Evolutionary conservation across 257 asterid species (phyloP).

Genomic region (Solanum raphanifolium): DNA sequence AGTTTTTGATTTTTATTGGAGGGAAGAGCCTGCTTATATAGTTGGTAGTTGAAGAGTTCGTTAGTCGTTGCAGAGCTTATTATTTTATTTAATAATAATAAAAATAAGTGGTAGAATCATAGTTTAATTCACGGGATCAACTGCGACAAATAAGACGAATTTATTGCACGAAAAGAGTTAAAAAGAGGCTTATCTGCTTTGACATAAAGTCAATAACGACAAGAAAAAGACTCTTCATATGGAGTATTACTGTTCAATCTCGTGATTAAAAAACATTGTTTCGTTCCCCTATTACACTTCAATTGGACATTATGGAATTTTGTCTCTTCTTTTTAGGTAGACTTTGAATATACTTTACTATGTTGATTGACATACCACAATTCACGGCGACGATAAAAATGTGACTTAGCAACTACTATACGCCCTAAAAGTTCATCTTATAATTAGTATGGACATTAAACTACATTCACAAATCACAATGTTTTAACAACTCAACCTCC

Average conservation of each 20-base stretch:
- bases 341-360: not conserved
- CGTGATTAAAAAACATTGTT: not conserved
- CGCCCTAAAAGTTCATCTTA: not conserved
- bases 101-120: not conserved
- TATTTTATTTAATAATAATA: not conserved
- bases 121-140: conserved; percentile 54
- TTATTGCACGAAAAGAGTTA: conserved; percentile 13
- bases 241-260: not conserved
- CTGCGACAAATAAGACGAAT: conserved; percentile 30
- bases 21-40: conserved; percentile 15
- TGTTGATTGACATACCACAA: not conserved
- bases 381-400: not conserved
- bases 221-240: not conserved
- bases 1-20: not conserved
- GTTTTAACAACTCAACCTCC: not conserved
- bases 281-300: not conserved
- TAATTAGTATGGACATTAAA: no score
- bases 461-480: not conserved
- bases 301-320: not conserved
- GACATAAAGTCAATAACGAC: not conserved
- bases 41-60: conserved; percentile 35
- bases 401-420: not conserved
- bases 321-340: not conserved
- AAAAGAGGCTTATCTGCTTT: not conserved
- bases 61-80: conserved; percentile 16